Evolutionary conservation across 2,329 filamentous ascomycete species (phyloP).

Genomic region (Sphaerulina populicola): DNA sequence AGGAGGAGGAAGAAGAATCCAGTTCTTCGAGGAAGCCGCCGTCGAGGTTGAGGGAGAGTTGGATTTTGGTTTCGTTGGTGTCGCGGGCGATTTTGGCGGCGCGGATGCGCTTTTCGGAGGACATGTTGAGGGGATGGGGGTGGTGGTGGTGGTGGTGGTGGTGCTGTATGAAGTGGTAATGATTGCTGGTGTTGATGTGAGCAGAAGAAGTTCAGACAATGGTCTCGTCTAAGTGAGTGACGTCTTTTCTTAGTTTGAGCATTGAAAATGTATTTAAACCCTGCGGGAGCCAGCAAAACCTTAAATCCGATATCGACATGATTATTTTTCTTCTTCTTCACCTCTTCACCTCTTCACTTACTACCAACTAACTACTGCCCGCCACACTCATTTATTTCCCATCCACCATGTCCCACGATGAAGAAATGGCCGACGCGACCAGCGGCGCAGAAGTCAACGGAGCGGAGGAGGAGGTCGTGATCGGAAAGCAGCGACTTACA

Average conservation of each 20-base stretch:
- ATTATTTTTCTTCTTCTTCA: not conserved
- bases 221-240: not conserved
- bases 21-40: slow-evolving; percentile 55
- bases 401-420: slow-evolving; percentile 25
- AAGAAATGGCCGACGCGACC: slow-evolving; percentile 33
- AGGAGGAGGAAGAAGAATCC: not conserved
- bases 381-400: not conserved
- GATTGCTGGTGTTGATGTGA: not conserved
- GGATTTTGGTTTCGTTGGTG: slow-evolving; percentile 97
- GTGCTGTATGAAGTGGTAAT: not conserved
- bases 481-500: slow-evolving; percentile 39
- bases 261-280: slow-evolving; percentile 8
- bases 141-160: no score
- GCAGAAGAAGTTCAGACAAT: not conserved
- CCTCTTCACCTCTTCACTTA: no score
- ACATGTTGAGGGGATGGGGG: slow-evolving; percentile 17
- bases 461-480: slow-evolving; percentile 26
- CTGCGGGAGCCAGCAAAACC: slow-evolving; percentile 12
- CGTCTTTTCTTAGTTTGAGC: not conserved
- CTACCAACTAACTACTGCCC: not conserved
- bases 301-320: slow-evolving; percentile 1
- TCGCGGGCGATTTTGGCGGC: slow-evolving; percentile 74
- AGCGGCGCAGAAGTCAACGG: slow-evolving; percentile 40
- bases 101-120: slow-evolving; percentile 41
- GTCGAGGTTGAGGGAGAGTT: slow-evolving; percentile 85